Evolutionary conservation across 164 flowering plant species (phyloP).

Genomic region (Vitis labrusca): DNA sequence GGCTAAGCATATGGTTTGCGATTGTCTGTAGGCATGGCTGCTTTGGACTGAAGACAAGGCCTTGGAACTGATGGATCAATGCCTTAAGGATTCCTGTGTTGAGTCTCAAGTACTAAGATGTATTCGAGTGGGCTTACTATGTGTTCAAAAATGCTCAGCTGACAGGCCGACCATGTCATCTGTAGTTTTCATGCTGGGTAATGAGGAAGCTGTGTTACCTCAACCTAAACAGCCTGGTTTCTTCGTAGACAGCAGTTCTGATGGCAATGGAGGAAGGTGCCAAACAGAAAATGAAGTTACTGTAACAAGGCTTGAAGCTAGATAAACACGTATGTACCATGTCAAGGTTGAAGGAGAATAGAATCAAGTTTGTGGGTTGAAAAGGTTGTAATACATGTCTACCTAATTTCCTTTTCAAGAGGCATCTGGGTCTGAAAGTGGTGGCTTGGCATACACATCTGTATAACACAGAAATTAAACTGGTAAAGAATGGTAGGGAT

Average conservation of each 20-base stretch:
- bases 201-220: constrained; percentile 19
- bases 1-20: no score
- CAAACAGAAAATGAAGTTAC: constrained; percentile 6
- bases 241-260: neutral
- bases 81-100: neutral
- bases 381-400: no score
- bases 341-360: no score
- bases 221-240: constrained; percentile 20
- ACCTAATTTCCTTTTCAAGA: no score
- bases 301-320: constrained; percentile 4
- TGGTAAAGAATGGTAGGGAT: no score
- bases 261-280: neutral
- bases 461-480: no score
- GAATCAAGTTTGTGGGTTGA: no score
- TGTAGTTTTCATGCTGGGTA: constrained; percentile 28
- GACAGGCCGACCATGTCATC: constrained; percentile 34
- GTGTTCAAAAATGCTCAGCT: constrained; percentile 28
- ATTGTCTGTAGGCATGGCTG: constrained; percentile 27
- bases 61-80: constrained; percentile 23
- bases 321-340: neutral
- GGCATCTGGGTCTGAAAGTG: no score
- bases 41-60: constrained; percentile 30
- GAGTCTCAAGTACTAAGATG: constrained; percentile 25
- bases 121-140: constrained; percentile 33
- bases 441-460: no score